phyloP scores from a whole-genome alignment of 306 rosid species.

The Ormosia emarginata region DNA sequence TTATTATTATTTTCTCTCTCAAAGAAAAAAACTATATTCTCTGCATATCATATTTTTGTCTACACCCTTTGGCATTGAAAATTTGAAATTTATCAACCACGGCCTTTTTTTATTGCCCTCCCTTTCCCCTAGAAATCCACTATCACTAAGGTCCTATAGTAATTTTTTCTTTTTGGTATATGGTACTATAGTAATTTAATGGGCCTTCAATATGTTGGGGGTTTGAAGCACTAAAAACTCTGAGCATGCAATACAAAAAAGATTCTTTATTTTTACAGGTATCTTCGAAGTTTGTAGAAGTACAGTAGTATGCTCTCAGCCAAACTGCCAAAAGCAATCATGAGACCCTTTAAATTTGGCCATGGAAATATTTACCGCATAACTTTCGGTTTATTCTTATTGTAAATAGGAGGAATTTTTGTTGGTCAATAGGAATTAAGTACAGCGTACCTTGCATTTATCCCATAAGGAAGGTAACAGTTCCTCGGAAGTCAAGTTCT shows the following conservation, averaged over 20 bases:
- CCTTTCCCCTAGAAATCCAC: not conserved
- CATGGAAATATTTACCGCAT: not conserved
- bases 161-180: not conserved
- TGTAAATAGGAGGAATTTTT: not conserved
- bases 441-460: constrained; percentile 83
- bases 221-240: not conserved
- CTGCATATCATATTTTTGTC: not conserved
- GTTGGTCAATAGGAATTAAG: not conserved
- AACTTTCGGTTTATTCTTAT: not conserved
- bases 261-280: not conserved
- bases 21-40: not conserved
- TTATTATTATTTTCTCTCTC: not conserved
- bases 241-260: not conserved
- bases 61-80: not conserved
- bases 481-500: constrained; percentile 93
- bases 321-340: not conserved
- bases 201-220: not conserved
- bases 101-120: not conserved
- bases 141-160: not conserved
- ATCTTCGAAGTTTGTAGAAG: not conserved
- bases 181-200: not conserved
- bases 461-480: constrained; percentile 97
- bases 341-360: not conserved
- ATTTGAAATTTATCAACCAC: not conserved
- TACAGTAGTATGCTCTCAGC: not conserved